phyloP scores from a whole-genome alignment of 2,329 filamentous ascomycete genomes.

The Sporothrix euskadiensis region DNA sequence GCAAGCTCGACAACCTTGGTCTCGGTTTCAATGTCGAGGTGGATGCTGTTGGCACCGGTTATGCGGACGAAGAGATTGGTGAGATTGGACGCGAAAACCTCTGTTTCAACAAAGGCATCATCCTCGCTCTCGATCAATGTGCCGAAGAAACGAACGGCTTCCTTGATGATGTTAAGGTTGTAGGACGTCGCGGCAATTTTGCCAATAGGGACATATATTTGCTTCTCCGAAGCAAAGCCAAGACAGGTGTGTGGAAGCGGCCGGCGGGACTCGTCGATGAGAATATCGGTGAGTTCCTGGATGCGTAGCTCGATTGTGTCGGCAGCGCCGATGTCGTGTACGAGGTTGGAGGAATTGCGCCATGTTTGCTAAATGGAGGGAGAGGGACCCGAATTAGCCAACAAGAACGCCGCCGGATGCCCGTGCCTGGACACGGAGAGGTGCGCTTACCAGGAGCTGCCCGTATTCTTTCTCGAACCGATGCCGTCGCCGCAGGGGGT shows the following conservation, averaged over 20 bases:
- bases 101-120: constrained; percentile 87
- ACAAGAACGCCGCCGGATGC: background rate
- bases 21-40: constrained; percentile 78
- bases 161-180: constrained; percentile 81
- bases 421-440: background rate
- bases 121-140: constrained; percentile 95
- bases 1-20: constrained; percentile 86
- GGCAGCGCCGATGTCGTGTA: constrained; percentile 61
- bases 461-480: constrained; percentile 68
- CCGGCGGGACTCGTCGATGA: constrained; percentile 85
- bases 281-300: constrained; percentile 67
- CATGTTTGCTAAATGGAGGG: constrained; percentile 52
- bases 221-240: constrained; percentile 77
- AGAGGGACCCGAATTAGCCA: background rate
- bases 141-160: constrained; percentile 83
- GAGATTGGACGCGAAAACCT: constrained; percentile 79
- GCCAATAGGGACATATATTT: constrained; percentile 85
- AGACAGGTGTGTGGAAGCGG: constrained; percentile 91
- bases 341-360: constrained; percentile 62
- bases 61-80: constrained; percentile 83
- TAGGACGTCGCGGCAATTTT: constrained; percentile 85
- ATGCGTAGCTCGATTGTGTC: constrained; percentile 63
- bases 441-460: constrained; percentile 56
- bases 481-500: constrained; percentile 63
- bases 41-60: constrained; percentile 69